A percentile compares a stretch with the other conserved stretches of the same genome.
These are phyloP conservation scores for Adansonia gregorii DNA, from an alignment of 441 rosid genomes.

Conservation along the genomic window DNA sequence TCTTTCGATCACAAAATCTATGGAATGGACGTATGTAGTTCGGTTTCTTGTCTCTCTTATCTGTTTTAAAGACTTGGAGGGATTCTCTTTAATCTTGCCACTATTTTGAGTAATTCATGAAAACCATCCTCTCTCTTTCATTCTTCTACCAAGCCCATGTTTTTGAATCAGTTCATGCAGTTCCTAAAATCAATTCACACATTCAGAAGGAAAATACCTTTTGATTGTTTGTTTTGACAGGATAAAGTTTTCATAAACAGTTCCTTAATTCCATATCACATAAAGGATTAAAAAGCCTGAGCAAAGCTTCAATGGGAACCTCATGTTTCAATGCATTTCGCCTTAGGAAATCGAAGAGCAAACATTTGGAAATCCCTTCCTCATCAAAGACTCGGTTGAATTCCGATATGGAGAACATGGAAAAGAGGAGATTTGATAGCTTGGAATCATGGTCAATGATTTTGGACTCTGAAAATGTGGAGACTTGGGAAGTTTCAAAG, in stretches of 20 bases:
- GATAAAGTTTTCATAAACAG: background rate
- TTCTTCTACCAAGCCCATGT: constrained; percentile 59
- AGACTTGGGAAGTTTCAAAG: constrained; percentile 84
- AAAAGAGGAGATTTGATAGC: constrained; percentile 88
- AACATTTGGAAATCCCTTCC: constrained; percentile 48
- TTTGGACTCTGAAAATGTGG: constrained; percentile 88
- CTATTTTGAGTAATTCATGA: constrained; percentile 50
- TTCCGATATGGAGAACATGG: constrained; percentile 75
- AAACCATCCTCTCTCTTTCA: constrained; percentile 40
- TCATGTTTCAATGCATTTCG: constrained; percentile 79
- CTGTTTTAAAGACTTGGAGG: background rate
- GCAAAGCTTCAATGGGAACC: constrained; percentile 49
- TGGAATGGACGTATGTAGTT: constrained; percentile 27
- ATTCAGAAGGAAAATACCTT: constrained; percentile 72
- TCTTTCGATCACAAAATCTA: background rate
- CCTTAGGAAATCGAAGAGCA: constrained; percentile 58
- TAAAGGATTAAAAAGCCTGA: background rate
- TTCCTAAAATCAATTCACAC: constrained; percentile 90
- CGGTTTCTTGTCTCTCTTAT: constrained; percentile 20
- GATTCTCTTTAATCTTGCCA: constrained; percentile 27
- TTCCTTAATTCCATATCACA: background rate
- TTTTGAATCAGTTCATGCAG: constrained; percentile 94
- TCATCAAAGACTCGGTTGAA: constrained; percentile 53
- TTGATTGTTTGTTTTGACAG: constrained; percentile 46
- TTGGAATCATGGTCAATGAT: constrained; percentile 98